These are phyloP conservation scores for Flaveria floridana DNA, from an alignment of 140 eudicot species.

Conservation along the genomic window DNA sequence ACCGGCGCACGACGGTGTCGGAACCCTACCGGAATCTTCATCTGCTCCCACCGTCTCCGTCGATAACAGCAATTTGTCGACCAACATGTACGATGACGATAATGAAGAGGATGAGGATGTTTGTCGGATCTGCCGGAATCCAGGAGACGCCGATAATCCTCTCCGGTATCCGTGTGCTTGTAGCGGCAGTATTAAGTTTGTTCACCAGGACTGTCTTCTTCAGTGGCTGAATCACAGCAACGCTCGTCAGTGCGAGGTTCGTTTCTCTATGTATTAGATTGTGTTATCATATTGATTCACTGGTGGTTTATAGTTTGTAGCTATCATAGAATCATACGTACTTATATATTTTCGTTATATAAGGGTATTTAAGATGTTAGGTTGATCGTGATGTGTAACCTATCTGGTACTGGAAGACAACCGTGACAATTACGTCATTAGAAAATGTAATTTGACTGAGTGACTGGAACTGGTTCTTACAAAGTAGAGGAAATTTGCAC, in stretches of 20 bases:
- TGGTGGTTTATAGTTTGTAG: background rate
- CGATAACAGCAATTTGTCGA: constrained; percentile 13
- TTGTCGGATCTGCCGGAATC: constrained; percentile 76
- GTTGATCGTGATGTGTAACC: constrained; percentile 14
- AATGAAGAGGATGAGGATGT: constrained; percentile 58
- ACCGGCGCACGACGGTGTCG: constrained; percentile 30
- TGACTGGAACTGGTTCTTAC: background rate
- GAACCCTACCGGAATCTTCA: constrained; percentile 22
- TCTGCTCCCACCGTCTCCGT: constrained; percentile 15
- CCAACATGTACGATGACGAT: constrained; percentile 44
- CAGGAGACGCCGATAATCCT: constrained; percentile 71
- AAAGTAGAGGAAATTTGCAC: background rate
- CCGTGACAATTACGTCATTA: background rate
- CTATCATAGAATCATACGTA: too few relatives aligned
- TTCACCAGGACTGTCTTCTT: constrained; percentile 75
- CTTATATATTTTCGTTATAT: too few relatives aligned
- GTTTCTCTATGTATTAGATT: background rate
- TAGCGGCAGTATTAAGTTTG: constrained; percentile 77
- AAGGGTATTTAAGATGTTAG: background rate
- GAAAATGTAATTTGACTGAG: background rate
- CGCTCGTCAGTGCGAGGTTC: constrained; percentile 88
- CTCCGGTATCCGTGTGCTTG: constrained; percentile 72
- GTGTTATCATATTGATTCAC: background rate
- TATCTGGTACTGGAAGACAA: background rate
- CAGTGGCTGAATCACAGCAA: constrained; percentile 96